Base-by-base conservation (phyloP, 768 basidiomycete species). In the Boletus reticulatus region DNA sequence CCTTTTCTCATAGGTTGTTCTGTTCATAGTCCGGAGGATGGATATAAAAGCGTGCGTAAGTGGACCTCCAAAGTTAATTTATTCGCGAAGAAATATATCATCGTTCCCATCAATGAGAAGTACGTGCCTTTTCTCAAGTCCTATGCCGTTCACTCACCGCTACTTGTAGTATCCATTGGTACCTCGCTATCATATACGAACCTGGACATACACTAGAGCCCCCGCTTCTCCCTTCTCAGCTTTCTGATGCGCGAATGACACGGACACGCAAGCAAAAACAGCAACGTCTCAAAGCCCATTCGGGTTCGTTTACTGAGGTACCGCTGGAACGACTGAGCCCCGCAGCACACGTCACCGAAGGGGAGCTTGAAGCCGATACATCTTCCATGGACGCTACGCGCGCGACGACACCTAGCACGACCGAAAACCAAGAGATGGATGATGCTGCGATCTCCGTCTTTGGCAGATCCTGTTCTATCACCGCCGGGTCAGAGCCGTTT, bases 101-200 rank as follows among this genome's bases (percentile, higher is more conserved):
- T 99, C 46, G 83, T 99, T 11, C 97, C 97, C 3, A 97, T 99
- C 72, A 98, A 99, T 63, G 97, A 98, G 71, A 78, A 95, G 96
- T 97, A 68, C 54, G 84, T 68, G 9, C 9, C 32, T 43, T 16
- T 22, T n/a, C 22, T 42, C 11, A 13, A 43, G 34, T 22, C 49
- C 2, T 7, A 36, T 19, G 36, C 13, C 29, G 32, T 36, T 43
- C 34, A 37, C 50, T 63, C 36, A 72, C 24, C 5, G 6, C 29
- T 52, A 19, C 29, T 29, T 32, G 10, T 60, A 98, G 96, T 63
- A 72, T 92, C 43, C 97, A 99, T 73, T 98, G 97, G 97, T 98
- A 97, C 71, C 82, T 98, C 39, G 95, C 92, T 16, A 85, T 98
- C 58, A 96, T 99, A 61, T 88, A 84, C 69, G 85, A 88, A 56